A percentile compares a stretch with the other conserved stretches of the same genome.
Evolutionary conservation across 306 rosid genomes (phyloP).

Genomic region (Elaeagnus macrophylla): DNA sequence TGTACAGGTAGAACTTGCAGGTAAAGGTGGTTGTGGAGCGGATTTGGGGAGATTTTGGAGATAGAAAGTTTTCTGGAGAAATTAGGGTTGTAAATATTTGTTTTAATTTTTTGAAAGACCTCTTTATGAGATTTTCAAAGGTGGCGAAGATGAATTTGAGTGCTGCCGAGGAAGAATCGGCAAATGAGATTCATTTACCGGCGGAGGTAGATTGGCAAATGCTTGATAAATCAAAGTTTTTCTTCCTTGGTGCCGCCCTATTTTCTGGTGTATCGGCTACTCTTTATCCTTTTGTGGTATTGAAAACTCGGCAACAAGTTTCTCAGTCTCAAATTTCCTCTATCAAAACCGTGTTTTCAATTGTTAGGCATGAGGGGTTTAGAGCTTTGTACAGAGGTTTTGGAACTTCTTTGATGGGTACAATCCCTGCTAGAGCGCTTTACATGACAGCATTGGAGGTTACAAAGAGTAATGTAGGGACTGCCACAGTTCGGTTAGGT

Average conservation of each 20-base stretch:
- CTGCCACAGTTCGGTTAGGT: conserved; percentile 55
- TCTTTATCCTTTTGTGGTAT: conserved; percentile 67
- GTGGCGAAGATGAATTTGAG: conserved; percentile 61
- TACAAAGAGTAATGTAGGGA: conserved; percentile 75
- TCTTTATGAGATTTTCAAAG: conserved; percentile 17
- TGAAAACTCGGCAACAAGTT: conserved; percentile 82
- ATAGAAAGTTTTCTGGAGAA: background rate
- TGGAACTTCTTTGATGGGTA: conserved; percentile 83
- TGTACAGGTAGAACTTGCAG: background rate
- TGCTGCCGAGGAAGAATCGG: conserved; percentile 60
- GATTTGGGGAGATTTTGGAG: background rate
- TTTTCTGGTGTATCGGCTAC: conserved; percentile 80
- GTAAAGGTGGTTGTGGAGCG: background rate
- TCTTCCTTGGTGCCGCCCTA: conserved; percentile 81
- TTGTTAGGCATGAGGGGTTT: conserved; percentile 62
- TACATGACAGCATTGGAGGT: conserved; percentile 81
- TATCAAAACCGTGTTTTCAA: conserved; percentile 43
- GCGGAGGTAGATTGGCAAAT: conserved; percentile 87
- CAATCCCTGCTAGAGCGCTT: conserved; percentile 78
- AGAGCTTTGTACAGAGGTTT: conserved; percentile 76
- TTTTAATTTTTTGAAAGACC: conserved; percentile 1
- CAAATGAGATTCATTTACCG: conserved; percentile 56
- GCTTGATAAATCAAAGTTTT: conserved; percentile 76
- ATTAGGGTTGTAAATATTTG: background rate
- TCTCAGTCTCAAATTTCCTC: conserved; percentile 62